These are phyloP conservation scores for Ceriops tagal DNA, from an alignment of 345 rosid genomes.

Conservation along the genomic window DNA sequence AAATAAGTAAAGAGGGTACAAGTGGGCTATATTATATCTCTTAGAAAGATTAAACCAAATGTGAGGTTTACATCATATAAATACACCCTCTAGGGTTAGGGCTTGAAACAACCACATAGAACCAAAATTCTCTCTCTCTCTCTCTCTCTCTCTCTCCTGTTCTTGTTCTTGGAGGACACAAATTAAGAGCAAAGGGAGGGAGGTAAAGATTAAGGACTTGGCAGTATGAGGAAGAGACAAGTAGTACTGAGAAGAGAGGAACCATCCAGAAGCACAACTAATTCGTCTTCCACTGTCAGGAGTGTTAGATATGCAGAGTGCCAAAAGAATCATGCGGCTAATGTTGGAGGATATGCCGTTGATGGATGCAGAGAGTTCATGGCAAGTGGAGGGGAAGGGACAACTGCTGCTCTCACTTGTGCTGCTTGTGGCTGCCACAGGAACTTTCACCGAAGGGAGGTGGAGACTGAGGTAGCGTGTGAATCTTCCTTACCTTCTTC, in stretches of 20 bases:
- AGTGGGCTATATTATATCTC: neutral
- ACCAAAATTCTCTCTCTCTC: constrained; percentile 9
- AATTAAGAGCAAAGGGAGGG: neutral
- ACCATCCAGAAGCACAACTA: constrained; percentile 38
- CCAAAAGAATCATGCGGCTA: constrained; percentile 74
- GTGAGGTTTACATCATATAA: constrained; percentile 31
- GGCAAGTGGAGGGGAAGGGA: constrained; percentile 50
- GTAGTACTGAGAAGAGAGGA: constrained; percentile 59
- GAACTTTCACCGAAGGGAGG: constrained; percentile 32
- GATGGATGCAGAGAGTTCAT: constrained; percentile 87
- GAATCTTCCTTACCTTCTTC: constrained; percentile 56
- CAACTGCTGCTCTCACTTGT: constrained; percentile 27
- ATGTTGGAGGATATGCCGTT: constrained; percentile 63
- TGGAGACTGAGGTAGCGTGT: constrained; percentile 57
- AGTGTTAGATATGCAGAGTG: constrained; percentile 68
- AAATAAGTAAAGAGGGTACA: neutral
- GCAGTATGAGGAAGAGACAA: constrained; percentile 65
- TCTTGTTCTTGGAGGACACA: constrained; percentile 6
- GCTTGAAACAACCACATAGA: constrained; percentile 20
- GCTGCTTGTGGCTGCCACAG: constrained; percentile 41
- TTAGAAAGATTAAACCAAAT: neutral
- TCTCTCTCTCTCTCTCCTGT: constrained; percentile 12
- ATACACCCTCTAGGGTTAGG: constrained; percentile 55
- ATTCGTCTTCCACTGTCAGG: constrained; percentile 39
- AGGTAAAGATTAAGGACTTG: constrained; percentile 6